Evolutionary conservation across 75 land plant species (phyloP), one percentile per base, ranked within the genome.

Genomic region (Larix kaempferi): DNA sequence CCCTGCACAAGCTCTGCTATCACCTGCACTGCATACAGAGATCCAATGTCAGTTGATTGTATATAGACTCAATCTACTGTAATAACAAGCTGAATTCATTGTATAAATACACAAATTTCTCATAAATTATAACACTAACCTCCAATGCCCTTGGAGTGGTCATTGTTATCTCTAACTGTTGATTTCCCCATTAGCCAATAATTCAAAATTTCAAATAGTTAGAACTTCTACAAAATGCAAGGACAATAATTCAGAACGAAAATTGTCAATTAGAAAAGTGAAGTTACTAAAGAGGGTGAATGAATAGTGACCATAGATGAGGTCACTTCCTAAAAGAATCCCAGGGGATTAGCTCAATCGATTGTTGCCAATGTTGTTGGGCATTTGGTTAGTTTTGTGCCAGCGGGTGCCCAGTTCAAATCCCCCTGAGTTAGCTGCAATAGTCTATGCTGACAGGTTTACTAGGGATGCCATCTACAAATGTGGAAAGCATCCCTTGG

Each of bases 81-180:
- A 64, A 75, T 35, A 74, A 17, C 23, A 78, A 33, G 39, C 23
- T 54, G 15, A 57, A 21, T 33, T 39, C 76, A 29, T 33, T 19
- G 78, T 54, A 23, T 37, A 74, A 56, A 21, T 15, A 54, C 6
- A 23, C 1, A 76, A 26, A 16, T 15, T 52, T 5, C 26, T 55
- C 77, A 75, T 4, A 21, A 33, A 56, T 19, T 78, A 6, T 15
- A 80, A 25, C 37, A 78, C 80, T 77, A 73, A 95, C 98, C 96
- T 95, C 84, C 60, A 82, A 74, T 67, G 91, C 98, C 69, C 89
- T 90, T 74, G 96, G 92, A 29, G 94, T 91, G 1, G 92, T 88
- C 87, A 86, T 89, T 44, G 89, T 88, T 64, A 95, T 79, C 86
- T 95, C 98, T 77, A 95, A 81, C 96, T 95, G 80, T 75, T 8